Evolutionary conservation across 805 yeast genomes (phyloP).

Genomic region (Lipomyces spencermartinsiae): DNA sequence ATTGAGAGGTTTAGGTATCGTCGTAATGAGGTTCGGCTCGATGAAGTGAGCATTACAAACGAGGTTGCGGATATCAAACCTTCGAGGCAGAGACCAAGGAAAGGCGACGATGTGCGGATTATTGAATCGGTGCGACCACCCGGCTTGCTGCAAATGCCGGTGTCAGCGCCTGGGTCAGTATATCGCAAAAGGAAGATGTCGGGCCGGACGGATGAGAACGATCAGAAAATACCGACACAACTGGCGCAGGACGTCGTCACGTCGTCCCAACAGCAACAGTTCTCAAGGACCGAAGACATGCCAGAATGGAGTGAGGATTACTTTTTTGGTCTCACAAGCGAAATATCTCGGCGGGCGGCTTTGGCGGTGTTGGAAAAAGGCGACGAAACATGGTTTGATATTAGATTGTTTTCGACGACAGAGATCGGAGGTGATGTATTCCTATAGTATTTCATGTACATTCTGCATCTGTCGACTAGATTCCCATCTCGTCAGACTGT

Average conservation of each 20-base stretch:
- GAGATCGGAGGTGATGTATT: conserved; percentile 2
- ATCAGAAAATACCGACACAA: neutral
- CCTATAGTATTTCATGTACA: neutral
- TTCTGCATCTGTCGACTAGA: neutral
- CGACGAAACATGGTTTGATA: conserved; percentile 11
- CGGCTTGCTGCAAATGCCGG: neutral
- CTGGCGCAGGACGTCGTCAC: too few species aligned
- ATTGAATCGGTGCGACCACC: neutral
- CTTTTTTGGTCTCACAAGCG: neutral
- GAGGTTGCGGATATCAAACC: neutral
- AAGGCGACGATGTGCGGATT: neutral
- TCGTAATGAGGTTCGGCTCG: neutral
- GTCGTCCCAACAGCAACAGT: too few species aligned
- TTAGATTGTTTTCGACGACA: conserved; percentile 9
- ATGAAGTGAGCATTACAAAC: neutral
- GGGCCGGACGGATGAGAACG: neutral
- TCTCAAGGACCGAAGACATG: too few species aligned
- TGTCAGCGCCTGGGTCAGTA: neutral
- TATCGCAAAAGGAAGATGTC: neutral
- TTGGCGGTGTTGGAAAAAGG: conserved; percentile 3
- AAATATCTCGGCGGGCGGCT: conserved; percentile 1
- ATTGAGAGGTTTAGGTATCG: conserved; percentile 26
- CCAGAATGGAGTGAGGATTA: neutral
- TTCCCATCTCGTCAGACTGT: neutral
- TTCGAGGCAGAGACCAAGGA: neutral